Conservation (phyloP, 352 stramenopile species). For the Lagenidium giganteum region DNA sequence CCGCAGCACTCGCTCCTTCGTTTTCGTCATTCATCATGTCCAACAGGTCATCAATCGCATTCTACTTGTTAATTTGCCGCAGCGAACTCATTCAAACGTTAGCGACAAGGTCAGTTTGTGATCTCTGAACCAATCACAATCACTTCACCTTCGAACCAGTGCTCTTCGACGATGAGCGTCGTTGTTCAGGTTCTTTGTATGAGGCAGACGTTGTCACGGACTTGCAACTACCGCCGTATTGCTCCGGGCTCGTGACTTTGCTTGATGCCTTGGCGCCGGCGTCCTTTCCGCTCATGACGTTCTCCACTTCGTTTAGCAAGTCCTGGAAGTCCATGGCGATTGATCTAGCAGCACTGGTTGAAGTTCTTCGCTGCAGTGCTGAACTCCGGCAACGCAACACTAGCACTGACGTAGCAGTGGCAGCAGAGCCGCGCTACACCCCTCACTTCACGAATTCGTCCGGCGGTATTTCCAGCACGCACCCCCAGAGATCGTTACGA, state of each 20-base stretch:
- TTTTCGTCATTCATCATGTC: conserved; percentile 53
- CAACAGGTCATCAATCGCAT: conserved; percentile 70
- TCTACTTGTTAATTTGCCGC: conserved; percentile 22
- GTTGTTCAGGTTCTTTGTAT: conserved; percentile 1
- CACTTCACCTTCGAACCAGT: too few species aligned
- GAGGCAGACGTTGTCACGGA: neutral
- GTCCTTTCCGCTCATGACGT: conserved; percentile 52
- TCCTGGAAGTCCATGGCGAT: conserved; percentile 64
- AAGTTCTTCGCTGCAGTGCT: too few species aligned
- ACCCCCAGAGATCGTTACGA: too few species aligned
- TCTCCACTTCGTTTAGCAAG: conserved; percentile 67
- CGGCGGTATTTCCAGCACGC: too few species aligned
- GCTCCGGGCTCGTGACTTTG: neutral
- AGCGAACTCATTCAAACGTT: neutral
- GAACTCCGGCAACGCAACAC: too few species aligned
- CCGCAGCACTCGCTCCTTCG: conserved; percentile 15
- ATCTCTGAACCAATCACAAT: conserved; percentile 1
- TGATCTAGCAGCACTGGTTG: too few species aligned
- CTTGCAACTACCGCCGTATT: conserved; percentile 5
- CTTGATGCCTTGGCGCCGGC: neutral
- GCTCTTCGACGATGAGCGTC: conserved; percentile 5
- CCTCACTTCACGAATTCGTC: too few species aligned
- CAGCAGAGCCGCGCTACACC: too few species aligned
- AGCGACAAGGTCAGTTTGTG: neutral
- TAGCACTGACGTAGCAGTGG: too few species aligned